These are phyloP conservation scores for Microbotryomycetes sp. DNA, from an alignment of 1,284 basidiomycete species.

Conservation along the genomic window DNA sequence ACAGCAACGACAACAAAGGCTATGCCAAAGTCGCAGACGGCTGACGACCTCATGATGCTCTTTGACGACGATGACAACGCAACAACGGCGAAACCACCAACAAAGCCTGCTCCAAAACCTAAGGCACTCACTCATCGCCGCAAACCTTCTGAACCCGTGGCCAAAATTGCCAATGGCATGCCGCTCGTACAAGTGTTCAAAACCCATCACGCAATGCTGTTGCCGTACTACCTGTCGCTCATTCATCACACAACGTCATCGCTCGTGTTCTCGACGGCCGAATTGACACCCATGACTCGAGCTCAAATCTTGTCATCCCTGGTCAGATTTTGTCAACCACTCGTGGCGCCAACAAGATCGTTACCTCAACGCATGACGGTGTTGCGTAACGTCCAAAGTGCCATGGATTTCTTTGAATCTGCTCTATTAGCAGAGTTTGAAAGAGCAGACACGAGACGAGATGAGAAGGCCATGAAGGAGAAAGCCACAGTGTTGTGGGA, in stretches of 20 bases:
- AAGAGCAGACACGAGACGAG: slow-evolving; percentile 60
- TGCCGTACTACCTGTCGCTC: slow-evolving; percentile 38
- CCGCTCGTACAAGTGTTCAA: slow-evolving; percentile 26
- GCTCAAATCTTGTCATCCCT: slow-evolving; percentile 56
- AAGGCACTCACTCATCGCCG: background rate
- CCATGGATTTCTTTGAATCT: slow-evolving; percentile 81
- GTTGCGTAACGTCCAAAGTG: slow-evolving; percentile 60
- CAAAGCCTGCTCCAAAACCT: slow-evolving; percentile 7
- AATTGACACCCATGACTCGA: slow-evolving; percentile 22
- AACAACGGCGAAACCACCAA: slow-evolving; percentile 3
- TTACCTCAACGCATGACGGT: slow-evolving; percentile 50
- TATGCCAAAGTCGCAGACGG: slow-evolving; percentile 3
- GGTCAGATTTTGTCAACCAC: slow-evolving; percentile 61
- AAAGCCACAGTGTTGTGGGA: slow-evolving; percentile 78
- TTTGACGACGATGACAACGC: slow-evolving; percentile 37
- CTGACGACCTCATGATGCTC: slow-evolving; percentile 42
- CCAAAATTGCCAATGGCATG: background rate
- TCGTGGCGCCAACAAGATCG: slow-evolving; percentile 57
- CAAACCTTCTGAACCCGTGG: background rate
- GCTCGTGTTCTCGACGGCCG: slow-evolving; percentile 33
- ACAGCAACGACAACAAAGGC: background rate
- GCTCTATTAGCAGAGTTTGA: slow-evolving; percentile 77
- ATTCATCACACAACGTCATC: slow-evolving; percentile 36
- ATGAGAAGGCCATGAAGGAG: slow-evolving; percentile 67
- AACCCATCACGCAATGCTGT: slow-evolving; percentile 26